Evolutionary conservation across 768 basidiomycete genomes (phyloP).

Genomic region (Suillus lakei): DNA sequence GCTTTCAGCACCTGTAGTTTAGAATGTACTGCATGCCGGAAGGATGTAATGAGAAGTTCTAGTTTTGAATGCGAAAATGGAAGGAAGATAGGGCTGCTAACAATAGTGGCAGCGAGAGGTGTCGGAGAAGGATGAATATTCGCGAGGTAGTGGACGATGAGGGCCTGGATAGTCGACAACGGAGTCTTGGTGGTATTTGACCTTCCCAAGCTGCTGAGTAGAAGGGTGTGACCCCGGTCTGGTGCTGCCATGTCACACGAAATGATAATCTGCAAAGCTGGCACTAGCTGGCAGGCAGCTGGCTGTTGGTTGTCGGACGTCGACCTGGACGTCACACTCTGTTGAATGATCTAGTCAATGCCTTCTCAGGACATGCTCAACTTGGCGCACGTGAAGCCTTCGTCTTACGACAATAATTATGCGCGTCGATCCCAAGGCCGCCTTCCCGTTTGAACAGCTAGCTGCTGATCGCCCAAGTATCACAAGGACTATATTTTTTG

Average conservation of each 20-base stretch:
- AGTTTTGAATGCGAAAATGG: slow-evolving; percentile 35
- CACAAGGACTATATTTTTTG: not conserved
- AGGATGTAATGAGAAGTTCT: slow-evolving; percentile 29
- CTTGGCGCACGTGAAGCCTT: not conserved
- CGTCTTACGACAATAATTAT: not conserved
- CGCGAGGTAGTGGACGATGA: slow-evolving; percentile 34
- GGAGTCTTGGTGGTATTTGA: slow-evolving; percentile 20
- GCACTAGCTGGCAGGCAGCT: not conserved
- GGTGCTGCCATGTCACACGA: slow-evolving; percentile 11
- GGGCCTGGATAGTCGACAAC: slow-evolving; percentile 28
- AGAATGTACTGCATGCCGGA: slow-evolving; percentile 37
- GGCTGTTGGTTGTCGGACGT: too few species aligned
- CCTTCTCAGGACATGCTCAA: not conserved
- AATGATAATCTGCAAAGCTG: not conserved
- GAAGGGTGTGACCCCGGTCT: slow-evolving; percentile 27
- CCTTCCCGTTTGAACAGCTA: not conserved
- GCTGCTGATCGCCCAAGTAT: not conserved
- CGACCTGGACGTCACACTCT: not conserved
- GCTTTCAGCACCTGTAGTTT: slow-evolving; percentile 28
- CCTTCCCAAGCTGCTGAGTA: slow-evolving; percentile 28
- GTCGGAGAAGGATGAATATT: slow-evolving; percentile 33
- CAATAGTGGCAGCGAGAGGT: slow-evolving; percentile 36
- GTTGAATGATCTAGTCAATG: not conserved
- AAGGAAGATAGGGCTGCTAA: slow-evolving; percentile 34
- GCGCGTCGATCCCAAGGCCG: not conserved